A percentile compares a stretch with the other conserved stretches of the same genome.
These are phyloP conservation scores for Rostrohypoxylon terebratum DNA, from an alignment of 495 filamentous ascomycete genomes.

Conservation along the genomic window DNA sequence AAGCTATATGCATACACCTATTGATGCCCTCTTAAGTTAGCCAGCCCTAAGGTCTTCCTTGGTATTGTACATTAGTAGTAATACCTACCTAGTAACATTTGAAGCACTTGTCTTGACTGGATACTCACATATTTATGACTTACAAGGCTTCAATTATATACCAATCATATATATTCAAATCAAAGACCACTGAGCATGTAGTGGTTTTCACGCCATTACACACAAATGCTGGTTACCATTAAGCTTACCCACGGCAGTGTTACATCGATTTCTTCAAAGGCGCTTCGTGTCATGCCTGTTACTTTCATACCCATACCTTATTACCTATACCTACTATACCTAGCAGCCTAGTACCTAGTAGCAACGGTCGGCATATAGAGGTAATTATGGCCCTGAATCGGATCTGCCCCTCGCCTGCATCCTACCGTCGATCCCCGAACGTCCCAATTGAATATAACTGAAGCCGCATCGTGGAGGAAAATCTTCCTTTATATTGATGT, in stretches of 20 bases:
- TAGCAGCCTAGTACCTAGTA: background rate
- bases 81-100: too few relatives aligned
- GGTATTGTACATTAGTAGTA: too few relatives aligned
- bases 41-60: too few relatives aligned
- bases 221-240: constrained; percentile 34
- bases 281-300: constrained; percentile 25
- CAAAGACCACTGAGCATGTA: background rate
- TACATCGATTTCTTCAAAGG: constrained; percentile 24
- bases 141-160: background rate
- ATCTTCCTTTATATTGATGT: constrained; percentile 8
- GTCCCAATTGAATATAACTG: constrained; percentile 32
- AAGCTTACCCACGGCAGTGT: constrained; percentile 11
- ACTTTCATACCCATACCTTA: background rate
- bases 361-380: constrained; percentile 11
- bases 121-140: background rate
- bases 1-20: background rate
- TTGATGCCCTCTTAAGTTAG: background rate
- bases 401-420: constrained; percentile 41
- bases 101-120: too few relatives aligned
- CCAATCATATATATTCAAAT: background rate
- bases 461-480: constrained; percentile 26
- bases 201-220: constrained; percentile 19
- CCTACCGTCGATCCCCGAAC: constrained; percentile 39
- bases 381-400: constrained; percentile 34
- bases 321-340: too few relatives aligned